Evolutionary conservation across 257 asterid species (phyloP).

Genomic region (Apocynum venetum): DNA sequence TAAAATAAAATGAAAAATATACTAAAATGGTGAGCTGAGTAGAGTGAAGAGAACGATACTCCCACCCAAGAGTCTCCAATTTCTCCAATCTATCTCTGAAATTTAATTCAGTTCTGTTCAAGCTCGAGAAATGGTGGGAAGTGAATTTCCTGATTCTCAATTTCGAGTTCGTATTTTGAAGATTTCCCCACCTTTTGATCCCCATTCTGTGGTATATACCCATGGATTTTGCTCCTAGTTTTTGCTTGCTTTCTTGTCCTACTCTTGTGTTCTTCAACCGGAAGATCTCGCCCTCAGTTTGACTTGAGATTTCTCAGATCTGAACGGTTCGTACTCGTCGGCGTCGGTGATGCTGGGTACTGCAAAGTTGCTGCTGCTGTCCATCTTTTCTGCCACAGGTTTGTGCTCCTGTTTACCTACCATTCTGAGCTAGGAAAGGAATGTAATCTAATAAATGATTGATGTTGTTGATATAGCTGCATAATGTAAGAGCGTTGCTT

Average conservation of each 20-base stretch:
- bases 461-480: neutral
- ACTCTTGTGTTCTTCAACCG: constrained; percentile 5
- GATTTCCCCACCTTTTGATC: constrained; percentile 21
- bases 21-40: neutral
- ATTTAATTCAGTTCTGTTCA: constrained; percentile 10
- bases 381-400: constrained; percentile 32
- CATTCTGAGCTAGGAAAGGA: neutral
- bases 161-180: constrained; percentile 19
- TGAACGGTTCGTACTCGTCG: constrained; percentile 32
- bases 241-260: neutral
- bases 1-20: neutral
- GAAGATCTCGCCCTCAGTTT: constrained; percentile 22
- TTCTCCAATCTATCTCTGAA: constrained; percentile 12
- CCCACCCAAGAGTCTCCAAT: constrained; percentile 14
- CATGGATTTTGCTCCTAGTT: constrained; percentile 28
- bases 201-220: constrained; percentile 21
- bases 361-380: constrained; percentile 22
- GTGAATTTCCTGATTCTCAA: constrained; percentile 11
- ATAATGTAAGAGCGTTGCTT: constrained; percentile 6
- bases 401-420: constrained; percentile 20
- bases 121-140: constrained; percentile 29
- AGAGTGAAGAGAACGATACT: neutral
- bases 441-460: neutral
- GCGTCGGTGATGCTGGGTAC: constrained; percentile 39
- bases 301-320: constrained; percentile 37